Evolutionary conservation across 768 basidiomycete genomes (phyloP).

Genomic region (Chiua virens): DNA sequence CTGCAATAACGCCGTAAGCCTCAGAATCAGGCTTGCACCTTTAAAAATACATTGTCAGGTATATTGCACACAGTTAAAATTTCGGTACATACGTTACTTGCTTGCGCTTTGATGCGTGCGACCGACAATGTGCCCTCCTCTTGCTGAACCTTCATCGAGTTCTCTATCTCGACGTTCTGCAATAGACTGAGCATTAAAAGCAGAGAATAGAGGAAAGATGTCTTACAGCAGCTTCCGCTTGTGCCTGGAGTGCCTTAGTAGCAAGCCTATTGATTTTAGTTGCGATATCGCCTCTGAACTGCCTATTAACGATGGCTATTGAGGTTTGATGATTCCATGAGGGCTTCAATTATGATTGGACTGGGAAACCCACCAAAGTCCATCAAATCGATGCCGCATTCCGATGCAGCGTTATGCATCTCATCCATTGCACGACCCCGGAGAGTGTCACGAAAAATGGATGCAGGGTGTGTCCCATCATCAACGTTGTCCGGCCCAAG

Average conservation of each 20-base stretch:
- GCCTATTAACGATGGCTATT: slow-evolving; percentile 78
- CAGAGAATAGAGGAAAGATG: neutral
- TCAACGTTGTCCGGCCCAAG: slow-evolving; percentile 75
- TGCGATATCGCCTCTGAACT: slow-evolving; percentile 88
- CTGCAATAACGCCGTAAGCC: slow-evolving; percentile 71
- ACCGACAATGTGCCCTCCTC: slow-evolving; percentile 79
- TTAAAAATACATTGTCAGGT: slow-evolving; percentile 11
- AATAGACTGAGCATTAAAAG: neutral
- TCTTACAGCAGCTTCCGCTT: slow-evolving; percentile 80
- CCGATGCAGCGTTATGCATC: slow-evolving; percentile 74
- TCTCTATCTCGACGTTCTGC: slow-evolving; percentile 80
- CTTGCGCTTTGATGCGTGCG: slow-evolving; percentile 71
- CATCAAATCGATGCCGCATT: slow-evolving; percentile 81
- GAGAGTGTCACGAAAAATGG: slow-evolving; percentile 80
- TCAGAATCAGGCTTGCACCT: slow-evolving; percentile 75
- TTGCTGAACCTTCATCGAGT: slow-evolving; percentile 84
- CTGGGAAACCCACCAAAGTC: slow-evolving; percentile 56
- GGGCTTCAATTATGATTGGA: neutral
- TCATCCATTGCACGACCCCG: slow-evolving; percentile 86
- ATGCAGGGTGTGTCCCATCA: slow-evolving; percentile 65
- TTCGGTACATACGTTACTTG: slow-evolving; percentile 43
- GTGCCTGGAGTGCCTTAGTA: slow-evolving; percentile 82
- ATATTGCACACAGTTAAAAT: neutral
- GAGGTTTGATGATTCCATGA: slow-evolving; percentile 4
- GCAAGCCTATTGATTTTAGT: slow-evolving; percentile 84